Base-by-base conservation (phyloP, 1,139 yeast species). In the Kodamaea fungicola region DNA sequence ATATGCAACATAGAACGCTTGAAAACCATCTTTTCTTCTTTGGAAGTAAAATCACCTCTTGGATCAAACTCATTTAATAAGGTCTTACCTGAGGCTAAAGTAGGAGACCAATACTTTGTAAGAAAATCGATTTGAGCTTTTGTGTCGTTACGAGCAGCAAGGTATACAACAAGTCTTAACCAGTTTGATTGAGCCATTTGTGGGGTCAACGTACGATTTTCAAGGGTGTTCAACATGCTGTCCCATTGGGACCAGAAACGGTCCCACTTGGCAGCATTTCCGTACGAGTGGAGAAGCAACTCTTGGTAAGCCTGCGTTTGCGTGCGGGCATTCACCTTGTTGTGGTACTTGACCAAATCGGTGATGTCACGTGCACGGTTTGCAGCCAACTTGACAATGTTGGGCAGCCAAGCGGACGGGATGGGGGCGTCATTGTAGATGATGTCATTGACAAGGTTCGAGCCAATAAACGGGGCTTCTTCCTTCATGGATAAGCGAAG, bases 181-280 rank as follows among this genome's bases (percentile, higher is more conserved):
- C 73, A 70, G 26, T 49, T 49, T 8, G 45, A 43, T 16, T 61
- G 30, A 25, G 40, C 8, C 26, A 35, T 24, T 24, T 30, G 27
- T 23, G 41, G 12, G 31, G 44, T 42, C 23, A 32, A 21, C 2
- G 45, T 41, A 13, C 33, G 29, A 24, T 33, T 36, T 32, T 40
- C 38, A 41, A 47, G 36, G 28, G 53, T 38, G 22, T 53, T 47
- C 44, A 45, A 40, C 19, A 51, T 43, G 1, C 45, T 41, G 19
- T 64, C 58, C 74, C 74, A 69, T 34, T 63, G 57, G n/a, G 45
- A 44, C 76, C 76, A 71, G 49, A 70, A 71, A 30, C 51, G 48
- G 2, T 43, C 41, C 74, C 74, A 69, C 26, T 62, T 51, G 3
- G 63, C 62, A 10, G 69, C 57, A 42, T 65, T 67, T 1, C 75